Conservation (phyloP, 257 asterid genomes). For the Primulina tabacum region DNA sequence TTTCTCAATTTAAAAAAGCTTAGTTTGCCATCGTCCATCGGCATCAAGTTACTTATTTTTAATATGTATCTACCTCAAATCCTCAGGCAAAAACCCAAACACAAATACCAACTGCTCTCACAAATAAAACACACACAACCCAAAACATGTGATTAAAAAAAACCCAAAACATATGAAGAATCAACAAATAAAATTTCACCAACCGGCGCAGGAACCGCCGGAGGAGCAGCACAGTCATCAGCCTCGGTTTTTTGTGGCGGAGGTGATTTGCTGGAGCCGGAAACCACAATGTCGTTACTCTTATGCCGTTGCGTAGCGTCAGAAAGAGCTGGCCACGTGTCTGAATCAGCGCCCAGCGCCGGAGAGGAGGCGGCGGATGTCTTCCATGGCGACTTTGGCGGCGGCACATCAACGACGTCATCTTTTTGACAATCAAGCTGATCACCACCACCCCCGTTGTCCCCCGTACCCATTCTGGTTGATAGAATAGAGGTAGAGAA, state of each 20-base stretch:
- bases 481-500: slow-evolving; percentile 23
- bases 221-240: slow-evolving; percentile 30
- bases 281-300: slow-evolving; percentile 28
- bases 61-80: slow-evolving; percentile 15
- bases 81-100: background rate
- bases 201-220: slow-evolving; percentile 35
- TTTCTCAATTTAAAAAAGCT: background rate
- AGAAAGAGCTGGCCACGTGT: slow-evolving; percentile 80
- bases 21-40: background rate
- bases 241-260: slow-evolving; percentile 25
- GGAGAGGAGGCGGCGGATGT: slow-evolving; percentile 46
- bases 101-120: slow-evolving; percentile 20
- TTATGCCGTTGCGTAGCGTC: slow-evolving; percentile 53
- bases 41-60: background rate
- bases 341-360: slow-evolving; percentile 49
- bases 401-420: slow-evolving; percentile 37
- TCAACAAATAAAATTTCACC: slow-evolving; percentile 20
- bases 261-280: slow-evolving; percentile 32
- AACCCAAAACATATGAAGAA: slow-evolving; percentile 6
- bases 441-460: slow-evolving; percentile 38
- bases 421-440: slow-evolving; percentile 46
- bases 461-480: slow-evolving; percentile 42
- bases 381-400: slow-evolving; percentile 83
- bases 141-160: background rate
- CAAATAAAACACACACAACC: background rate